phyloP scores from a whole-genome alignment of 1,139 yeast genomes.

The Saccharomyces pastorianus region DNA sequence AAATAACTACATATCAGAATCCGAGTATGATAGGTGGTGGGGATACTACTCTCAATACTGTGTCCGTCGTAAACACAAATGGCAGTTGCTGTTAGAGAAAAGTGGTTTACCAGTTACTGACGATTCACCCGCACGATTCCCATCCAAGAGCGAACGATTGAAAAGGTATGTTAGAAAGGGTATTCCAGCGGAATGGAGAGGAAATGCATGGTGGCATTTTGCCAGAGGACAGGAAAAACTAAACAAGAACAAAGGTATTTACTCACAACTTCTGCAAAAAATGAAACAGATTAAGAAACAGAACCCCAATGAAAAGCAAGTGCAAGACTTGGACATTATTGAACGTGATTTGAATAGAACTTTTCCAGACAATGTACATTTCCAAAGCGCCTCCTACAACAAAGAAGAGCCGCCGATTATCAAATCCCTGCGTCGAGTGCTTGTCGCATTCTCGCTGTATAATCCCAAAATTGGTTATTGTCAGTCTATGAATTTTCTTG shows the following conservation, averaged over 20 bases:
- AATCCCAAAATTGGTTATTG: slow-evolving; percentile 93
- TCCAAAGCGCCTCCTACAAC: slow-evolving; percentile 36
- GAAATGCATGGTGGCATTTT: slow-evolving; percentile 92
- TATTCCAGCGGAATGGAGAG: slow-evolving; percentile 95
- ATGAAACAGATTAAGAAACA: slow-evolving; percentile 13
- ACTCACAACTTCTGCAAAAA: slow-evolving; percentile 52
- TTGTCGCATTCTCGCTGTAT: slow-evolving; percentile 75
- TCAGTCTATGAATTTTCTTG: slow-evolving; percentile 85
- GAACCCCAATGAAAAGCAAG: slow-evolving; percentile 37
- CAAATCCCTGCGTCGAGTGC: slow-evolving; percentile 65
- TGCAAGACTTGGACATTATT: slow-evolving; percentile 71
- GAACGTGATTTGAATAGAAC: slow-evolving; percentile 90
- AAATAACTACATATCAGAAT: slow-evolving; percentile 42
- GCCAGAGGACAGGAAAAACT: slow-evolving; percentile 79
- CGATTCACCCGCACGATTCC: slow-evolving; percentile 46
- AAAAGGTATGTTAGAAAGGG: slow-evolving; percentile 83
- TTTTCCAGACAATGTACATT: slow-evolving; percentile 84
- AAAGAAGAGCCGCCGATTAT: slow-evolving; percentile 55
- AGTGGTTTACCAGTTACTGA: slow-evolving; percentile 51
- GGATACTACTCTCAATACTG: slow-evolving; percentile 52
- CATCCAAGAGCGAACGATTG: slow-evolving; percentile 74
- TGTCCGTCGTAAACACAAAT: slow-evolving; percentile 58
- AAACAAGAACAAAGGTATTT: slow-evolving; percentile 62
- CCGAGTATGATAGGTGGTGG: slow-evolving; percentile 77
- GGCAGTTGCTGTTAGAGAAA: slow-evolving; percentile 59